These are phyloP conservation scores for Mycena chlorophos DNA, from an alignment of 768 basidiomycete genomes.

Conservation along the genomic window DNA sequence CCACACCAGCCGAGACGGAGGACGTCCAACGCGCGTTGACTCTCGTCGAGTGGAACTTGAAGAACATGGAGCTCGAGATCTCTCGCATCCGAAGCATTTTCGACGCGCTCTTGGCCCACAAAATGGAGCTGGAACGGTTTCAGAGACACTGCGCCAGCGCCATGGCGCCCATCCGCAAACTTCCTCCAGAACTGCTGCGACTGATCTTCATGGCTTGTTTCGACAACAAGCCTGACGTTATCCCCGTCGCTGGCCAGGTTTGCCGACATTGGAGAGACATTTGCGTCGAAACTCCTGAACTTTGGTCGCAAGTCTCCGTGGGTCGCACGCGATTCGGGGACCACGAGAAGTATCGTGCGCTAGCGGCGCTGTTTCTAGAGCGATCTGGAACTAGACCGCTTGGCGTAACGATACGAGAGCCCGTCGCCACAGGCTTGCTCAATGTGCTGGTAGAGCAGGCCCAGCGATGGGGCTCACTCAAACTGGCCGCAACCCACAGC, in stretches of 20 bases:
- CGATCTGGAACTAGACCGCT: constrained; percentile 4
- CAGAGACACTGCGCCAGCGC: constrained; percentile 6
- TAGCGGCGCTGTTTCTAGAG: constrained; percentile 18
- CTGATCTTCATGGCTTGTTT: constrained; percentile 6
- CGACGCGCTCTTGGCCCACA: not conserved
- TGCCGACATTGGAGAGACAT: constrained; percentile 18
- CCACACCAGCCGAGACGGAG: not conserved
- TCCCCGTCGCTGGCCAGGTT: constrained; percentile 12
- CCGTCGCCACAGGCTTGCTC: not conserved
- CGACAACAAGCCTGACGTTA: constrained; percentile 3
- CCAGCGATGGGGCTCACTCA: constrained; percentile 10
- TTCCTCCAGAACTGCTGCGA: constrained; percentile 16
- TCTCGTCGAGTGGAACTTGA: constrained; percentile 5
- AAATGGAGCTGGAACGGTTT: constrained; percentile 3
- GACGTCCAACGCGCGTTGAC: not conserved
- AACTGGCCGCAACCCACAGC: not conserved
- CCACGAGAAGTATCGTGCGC: not conserved
- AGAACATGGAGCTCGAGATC: constrained; percentile 10
- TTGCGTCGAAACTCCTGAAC: constrained; percentile 1
- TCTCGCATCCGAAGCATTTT: constrained; percentile 11
- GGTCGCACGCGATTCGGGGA: constrained; percentile 12
- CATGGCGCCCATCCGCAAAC: constrained; percentile 14
- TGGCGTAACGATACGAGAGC: constrained; percentile 5
- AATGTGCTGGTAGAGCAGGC: not conserved
- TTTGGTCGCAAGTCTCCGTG: constrained; percentile 17